These are phyloP conservation scores for Elongisporangium prolatum DNA, from an alignment of 352 stramenopile genomes.

Conservation along the genomic window DNA sequence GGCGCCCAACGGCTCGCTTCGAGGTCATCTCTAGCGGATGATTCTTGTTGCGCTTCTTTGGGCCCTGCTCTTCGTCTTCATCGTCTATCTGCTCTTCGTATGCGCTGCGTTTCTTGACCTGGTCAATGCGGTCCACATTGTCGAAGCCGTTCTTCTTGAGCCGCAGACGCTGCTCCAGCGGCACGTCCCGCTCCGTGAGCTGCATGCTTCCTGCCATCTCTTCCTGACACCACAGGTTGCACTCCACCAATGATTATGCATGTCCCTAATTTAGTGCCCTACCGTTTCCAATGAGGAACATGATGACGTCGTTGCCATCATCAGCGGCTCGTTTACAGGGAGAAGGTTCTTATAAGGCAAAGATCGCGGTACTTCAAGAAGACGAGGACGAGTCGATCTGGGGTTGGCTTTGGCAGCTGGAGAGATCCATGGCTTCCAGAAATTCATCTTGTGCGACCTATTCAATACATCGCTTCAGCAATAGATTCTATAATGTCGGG, in stretches of 20 bases:
- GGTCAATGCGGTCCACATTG: conserved; percentile 7
- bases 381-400: background rate
- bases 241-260: background rate
- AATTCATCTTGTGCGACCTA: no score
- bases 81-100: background rate
- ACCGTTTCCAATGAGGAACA: background rate
- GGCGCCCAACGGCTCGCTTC: conserved; percentile 75
- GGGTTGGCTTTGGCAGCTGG: background rate
- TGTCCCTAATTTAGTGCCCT: background rate
- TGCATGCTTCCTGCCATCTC: background rate
- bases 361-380: background rate
- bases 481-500: no score
- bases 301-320: background rate
- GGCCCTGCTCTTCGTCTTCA: conserved; percentile 5
- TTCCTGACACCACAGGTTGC: background rate
- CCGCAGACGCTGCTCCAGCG: conserved; percentile 70
- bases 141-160: conserved; percentile 79
- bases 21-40: conserved; percentile 81
- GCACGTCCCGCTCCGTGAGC: conserved; percentile 44
- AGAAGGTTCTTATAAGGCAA: background rate
- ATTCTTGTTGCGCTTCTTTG: conserved; percentile 78
- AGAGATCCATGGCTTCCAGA: background rate
- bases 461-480: no score
- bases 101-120: background rate
- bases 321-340: background rate